Evolutionary conservation across 2,329 filamentous ascomycete genomes (phyloP).

Genomic region (Colletotrichum siamense): DNA sequence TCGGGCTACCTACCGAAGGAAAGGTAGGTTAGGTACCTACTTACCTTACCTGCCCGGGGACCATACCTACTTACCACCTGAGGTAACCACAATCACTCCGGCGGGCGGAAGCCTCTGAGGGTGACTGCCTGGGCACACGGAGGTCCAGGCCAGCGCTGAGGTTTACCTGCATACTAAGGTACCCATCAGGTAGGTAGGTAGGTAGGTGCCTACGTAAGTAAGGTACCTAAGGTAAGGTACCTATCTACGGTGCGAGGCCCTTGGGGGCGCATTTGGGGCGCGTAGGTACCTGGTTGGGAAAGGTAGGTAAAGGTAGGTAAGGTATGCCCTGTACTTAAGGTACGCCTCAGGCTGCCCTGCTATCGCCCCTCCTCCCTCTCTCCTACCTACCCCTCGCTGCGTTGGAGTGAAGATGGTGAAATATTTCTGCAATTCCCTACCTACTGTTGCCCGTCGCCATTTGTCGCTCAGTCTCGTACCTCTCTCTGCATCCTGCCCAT

Average conservation of each 20-base stretch:
- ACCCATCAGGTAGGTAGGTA: too few relatives aligned
- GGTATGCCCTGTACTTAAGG: too few relatives aligned
- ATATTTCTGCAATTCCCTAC: not conserved
- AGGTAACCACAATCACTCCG: not conserved
- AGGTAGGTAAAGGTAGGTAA: not conserved
- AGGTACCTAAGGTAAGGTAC: too few relatives aligned
- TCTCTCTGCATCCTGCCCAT: not conserved
- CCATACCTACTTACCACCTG: too few relatives aligned
- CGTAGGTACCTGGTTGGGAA: not conserved
- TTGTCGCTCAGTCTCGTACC: not conserved
- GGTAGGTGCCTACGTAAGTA: too few relatives aligned
- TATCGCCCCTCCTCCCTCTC: not conserved
- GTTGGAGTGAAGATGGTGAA: not conserved
- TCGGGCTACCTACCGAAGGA: not conserved
- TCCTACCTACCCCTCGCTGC: not conserved
- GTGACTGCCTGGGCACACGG: not conserved
- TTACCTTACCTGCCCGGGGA: not conserved
- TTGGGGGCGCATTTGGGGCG: too few relatives aligned
- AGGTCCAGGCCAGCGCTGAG: not conserved
- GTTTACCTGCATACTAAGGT: not conserved
- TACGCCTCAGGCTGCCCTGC: not conserved
- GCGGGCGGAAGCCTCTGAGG: not conserved
- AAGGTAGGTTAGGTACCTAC: not conserved
- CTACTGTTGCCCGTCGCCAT: not conserved
- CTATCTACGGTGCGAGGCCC: too few relatives aligned